Base-by-base conservation (phyloP, 73 alveolate species). In the Paramecium primaurelia region DNA sequence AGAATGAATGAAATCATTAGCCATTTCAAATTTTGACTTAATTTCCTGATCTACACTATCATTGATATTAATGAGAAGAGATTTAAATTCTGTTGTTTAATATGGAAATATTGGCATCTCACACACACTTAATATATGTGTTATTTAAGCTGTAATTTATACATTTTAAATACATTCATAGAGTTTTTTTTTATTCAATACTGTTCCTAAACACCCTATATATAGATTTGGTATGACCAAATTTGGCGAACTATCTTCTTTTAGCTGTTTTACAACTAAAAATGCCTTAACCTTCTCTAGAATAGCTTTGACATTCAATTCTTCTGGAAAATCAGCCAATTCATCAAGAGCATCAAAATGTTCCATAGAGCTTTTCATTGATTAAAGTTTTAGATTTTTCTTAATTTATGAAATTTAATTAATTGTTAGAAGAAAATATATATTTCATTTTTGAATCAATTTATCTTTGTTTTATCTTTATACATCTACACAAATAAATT, bases 141-240 rank as follows among this genome's bases (percentile, higher is more conserved):
- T 36, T 30, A 75, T 75, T 36, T 75, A 30, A 38, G 42, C 88
- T 75, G 6, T 36, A 16, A 38, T 36, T 30, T 38, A 38, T 10
- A 36, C 38, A 75, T 30, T 28, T 22, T 32, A 75, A 8, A 30
- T 75, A 75, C 88, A 9, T 75, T 75, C 88, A 30, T 12, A 25
- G 37, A 75, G 88, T 75, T 75, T 75, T 42, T 75, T 75, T 75
- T 75, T 75, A 75, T 75, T 75, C 68, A 75, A 75, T 10, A 42
- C 88, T 30, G 88, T 42, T 75, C 88, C 88, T 42, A 75, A 38
- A 75, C 88, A 75, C 60, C 88, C 88, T 14, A 75, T 75, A 75
- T 75, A 75, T 75, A 75, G 60, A 75, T 75, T 36, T 38, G 88
- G 88, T 38, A 75, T 75, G 60, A 75, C 60, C 47, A 38, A 36